Percentiles rank a stretch among this genome's conserved stretches.
Conservation (phyloP, 2,329 filamentous ascomycete genomes). For the Sarocladiaceae sp. region DNA sequence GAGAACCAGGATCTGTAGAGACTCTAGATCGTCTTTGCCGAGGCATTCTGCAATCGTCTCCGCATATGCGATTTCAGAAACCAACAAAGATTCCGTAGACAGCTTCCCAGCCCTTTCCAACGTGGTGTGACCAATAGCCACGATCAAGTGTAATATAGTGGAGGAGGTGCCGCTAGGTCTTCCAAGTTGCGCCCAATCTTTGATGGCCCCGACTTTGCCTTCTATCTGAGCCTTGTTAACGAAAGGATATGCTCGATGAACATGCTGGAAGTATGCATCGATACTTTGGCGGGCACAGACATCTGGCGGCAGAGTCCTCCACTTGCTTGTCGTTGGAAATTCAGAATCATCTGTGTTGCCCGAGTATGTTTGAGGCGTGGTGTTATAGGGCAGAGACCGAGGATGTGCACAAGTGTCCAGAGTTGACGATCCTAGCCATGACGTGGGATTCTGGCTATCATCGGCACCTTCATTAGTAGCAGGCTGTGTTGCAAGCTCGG, state of each 20-base stretch:
- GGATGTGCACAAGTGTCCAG: too few relatives aligned
- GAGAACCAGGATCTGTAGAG: constrained; percentile 34
- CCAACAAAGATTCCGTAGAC: constrained; percentile 22
- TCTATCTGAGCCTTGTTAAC: constrained; percentile 30
- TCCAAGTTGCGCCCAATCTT: constrained; percentile 14
- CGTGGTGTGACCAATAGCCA: constrained; percentile 40
- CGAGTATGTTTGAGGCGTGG: too few relatives aligned
- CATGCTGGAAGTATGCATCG: constrained; percentile 39
- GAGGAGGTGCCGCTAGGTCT: constrained; percentile 22
- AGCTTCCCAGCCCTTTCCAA: constrained; percentile 35
- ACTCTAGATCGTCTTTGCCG: constrained; percentile 26
- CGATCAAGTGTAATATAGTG: constrained; percentile 35
- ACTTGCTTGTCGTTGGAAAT: too few relatives aligned
- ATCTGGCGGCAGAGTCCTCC: constrained; percentile 12
- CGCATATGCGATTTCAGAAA: constrained; percentile 33
- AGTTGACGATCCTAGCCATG: too few relatives aligned
- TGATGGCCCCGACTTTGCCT: constrained; percentile 25
- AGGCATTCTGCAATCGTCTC: constrained; percentile 36
- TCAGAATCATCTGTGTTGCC: too few relatives aligned
- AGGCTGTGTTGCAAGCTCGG: too few relatives aligned
- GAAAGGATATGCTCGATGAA: constrained; percentile 39
- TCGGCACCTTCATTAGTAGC: too few relatives aligned
- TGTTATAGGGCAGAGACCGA: too few relatives aligned
- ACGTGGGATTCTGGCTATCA: too few relatives aligned
- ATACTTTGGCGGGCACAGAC: constrained; percentile 27